These are phyloP conservation scores for Lactarius akahatsu DNA, from an alignment of 768 basidiomycete genomes.

Conservation along the genomic window DNA sequence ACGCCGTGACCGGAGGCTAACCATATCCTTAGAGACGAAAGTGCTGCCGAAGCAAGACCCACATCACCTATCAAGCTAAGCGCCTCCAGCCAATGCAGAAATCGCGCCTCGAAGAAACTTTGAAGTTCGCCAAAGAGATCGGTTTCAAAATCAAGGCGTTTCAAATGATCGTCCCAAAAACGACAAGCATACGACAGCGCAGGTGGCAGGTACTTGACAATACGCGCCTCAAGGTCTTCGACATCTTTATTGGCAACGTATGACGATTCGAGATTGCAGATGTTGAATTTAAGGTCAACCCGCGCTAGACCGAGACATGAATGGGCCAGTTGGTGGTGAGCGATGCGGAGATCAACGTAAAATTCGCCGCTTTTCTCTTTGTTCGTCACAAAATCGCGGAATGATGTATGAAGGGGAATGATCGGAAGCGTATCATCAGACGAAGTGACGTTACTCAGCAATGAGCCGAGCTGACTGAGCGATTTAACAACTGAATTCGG, in stretches of 20 bases:
- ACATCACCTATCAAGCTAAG: too few relatives aligned
- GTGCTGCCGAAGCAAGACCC: too few relatives aligned
- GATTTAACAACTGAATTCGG: not conserved
- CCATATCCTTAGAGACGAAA: too few relatives aligned
- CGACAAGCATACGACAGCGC: slow-evolving; percentile 4
- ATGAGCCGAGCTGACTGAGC: slow-evolving; percentile 1
- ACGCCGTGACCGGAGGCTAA: too few relatives aligned
- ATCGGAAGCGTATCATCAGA: not conserved
- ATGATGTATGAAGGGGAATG: not conserved
- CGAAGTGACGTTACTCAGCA: slow-evolving; percentile 10
- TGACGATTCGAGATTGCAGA: slow-evolving; percentile 7
- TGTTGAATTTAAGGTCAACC: not conserved
- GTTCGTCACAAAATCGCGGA: slow-evolving; percentile 3
- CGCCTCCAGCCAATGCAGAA: too few relatives aligned
- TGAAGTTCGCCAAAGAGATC: not conserved
- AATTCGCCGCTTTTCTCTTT: not conserved
- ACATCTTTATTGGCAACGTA: not conserved
- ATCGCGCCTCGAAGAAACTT: too few relatives aligned
- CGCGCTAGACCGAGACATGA: not conserved
- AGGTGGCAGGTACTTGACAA: not conserved
- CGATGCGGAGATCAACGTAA: not conserved
- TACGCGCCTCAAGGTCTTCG: not conserved
- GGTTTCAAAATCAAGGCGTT: not conserved
- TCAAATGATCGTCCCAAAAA: slow-evolving; percentile 5
- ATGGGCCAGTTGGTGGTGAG: not conserved